A percentile compares a stretch with the other conserved stretches of the same genome.
These are phyloP conservation scores for Trebouxia gelatinosa DNA, from an alignment of 163 green algal species.

Conservation along the genomic window DNA sequence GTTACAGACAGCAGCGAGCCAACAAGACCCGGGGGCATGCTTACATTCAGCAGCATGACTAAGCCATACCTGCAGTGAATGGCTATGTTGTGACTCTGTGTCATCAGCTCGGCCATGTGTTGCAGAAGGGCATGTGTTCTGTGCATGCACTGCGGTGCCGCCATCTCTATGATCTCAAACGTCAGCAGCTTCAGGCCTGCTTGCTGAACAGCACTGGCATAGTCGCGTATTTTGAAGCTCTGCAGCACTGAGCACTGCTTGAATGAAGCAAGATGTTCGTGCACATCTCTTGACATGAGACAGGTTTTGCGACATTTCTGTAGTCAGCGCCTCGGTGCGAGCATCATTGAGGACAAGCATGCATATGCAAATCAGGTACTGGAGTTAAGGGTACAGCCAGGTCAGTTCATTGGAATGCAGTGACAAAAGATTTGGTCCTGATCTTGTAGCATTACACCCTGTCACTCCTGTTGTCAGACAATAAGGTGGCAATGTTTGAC, in stretches of 20 bases:
- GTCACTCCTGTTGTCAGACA: no score
- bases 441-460: no score
- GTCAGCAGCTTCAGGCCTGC: slow-evolving; percentile 33
- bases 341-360: no score
- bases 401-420: no score
- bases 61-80: slow-evolving; percentile 30
- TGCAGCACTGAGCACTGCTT: not conserved
- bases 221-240: slow-evolving; percentile 43
- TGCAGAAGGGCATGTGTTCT: slow-evolving; percentile 31
- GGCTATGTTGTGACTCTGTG: slow-evolving; percentile 26
- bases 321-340: no score
- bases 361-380: no score
- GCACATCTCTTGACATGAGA: not conserved
- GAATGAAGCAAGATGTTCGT: not conserved
- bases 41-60: no score
- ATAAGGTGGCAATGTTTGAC: no score
- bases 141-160: slow-evolving; percentile 31
- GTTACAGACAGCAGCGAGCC: no score
- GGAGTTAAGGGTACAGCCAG: no score
- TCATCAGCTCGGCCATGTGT: slow-evolving; percentile 23
- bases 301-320: no score
- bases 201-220: slow-evolving; percentile 26
- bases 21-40: slow-evolving; percentile 73
- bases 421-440: no score
- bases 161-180: slow-evolving; percentile 57